These are phyloP conservation scores for Orbilia oligospora DNA, from an alignment of 2,329 filamentous ascomycete genomes.

Conservation along the genomic window DNA sequence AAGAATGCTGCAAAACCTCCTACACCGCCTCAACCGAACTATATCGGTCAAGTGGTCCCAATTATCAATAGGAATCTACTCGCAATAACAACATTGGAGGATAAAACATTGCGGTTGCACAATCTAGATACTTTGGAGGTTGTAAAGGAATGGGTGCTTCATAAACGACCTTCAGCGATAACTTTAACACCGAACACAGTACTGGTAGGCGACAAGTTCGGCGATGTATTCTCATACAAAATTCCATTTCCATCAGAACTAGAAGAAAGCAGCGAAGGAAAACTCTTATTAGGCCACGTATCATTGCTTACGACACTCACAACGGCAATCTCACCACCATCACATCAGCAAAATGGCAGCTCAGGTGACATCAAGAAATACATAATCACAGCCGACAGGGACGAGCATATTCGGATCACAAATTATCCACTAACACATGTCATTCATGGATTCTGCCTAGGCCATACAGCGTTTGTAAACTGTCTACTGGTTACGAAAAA, in stretches of 20 bases:
- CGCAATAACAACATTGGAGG: conserved; percentile 86
- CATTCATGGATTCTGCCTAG: conserved; percentile 90
- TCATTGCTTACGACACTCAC: conserved; percentile 88
- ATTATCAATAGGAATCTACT: conserved; percentile 77
- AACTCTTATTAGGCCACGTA: conserved; percentile 89
- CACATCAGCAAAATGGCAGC: conserved; percentile 67
- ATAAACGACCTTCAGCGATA: conserved; percentile 87
- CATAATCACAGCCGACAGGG: conserved; percentile 78
- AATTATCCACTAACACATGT: conserved; percentile 68
- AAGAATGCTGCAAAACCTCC: conserved; percentile 7
- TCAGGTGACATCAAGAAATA: conserved; percentile 70
- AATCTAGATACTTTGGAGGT: conserved; percentile 78
- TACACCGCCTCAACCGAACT: conserved; percentile 63
- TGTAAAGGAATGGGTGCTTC: conserved; percentile 79
- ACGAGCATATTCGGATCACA: conserved; percentile 90
- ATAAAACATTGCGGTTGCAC: conserved; percentile 91
- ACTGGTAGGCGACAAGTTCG: conserved; percentile 92
- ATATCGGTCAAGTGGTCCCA: conserved; percentile 65
- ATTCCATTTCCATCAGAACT: conserved; percentile 58
- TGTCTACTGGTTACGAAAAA: conserved; percentile 77
- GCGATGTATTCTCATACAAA: conserved; percentile 86
- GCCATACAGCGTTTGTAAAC: conserved; percentile 87
- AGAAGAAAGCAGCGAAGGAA: conserved; percentile 74
- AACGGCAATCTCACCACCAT: conserved; percentile 69
- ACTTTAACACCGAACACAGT: conserved; percentile 80